Evolutionary conservation across 495 filamentous ascomycete genomes (phyloP), one percentile per base, ranked within the genome.

Genomic region (Hyphodiscus hymeniophilus): DNA sequence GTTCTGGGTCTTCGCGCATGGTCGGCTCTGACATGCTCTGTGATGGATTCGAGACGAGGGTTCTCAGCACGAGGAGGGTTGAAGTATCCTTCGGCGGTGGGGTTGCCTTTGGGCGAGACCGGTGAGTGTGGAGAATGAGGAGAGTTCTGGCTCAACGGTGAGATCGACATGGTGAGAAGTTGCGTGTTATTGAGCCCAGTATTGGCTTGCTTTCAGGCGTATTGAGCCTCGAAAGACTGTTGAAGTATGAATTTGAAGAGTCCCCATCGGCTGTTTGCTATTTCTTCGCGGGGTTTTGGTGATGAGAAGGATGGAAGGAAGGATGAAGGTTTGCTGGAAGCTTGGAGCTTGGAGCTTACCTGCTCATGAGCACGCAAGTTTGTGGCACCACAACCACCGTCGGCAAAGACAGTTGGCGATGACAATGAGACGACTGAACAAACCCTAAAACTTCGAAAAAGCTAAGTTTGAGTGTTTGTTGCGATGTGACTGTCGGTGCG

Each of bases 1-100:
- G 50, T 22, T 28, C 43, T 13, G 3, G 42, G 7, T 12, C 23
- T 35, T 26, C 42, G 17, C 1, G 21, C 12, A 38, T 60, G 53
- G 28, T 56, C 44, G 33, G 53, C 52, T 31, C 47, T 22, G 35
- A 56, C 57, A 26, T 60, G 49, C 43, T 60, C 57, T 39, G 51
- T 47, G 36, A 60, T 60, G 18, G 53, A 47, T 21, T 48, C 42
- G 0, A 60, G 53, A 3, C 47, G 48, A 4, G 46, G 50, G 12
- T 43, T 36, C 26, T 28, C 26, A 5, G 26, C 5, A 10, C 26
- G 26, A 28, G 4, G 26, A n/a, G 28, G 11, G 39, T 17, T 26
- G n/a, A 52, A n/a, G 24, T 17, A 51, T 7, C 13, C 30, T 6
- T 54, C 48, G 17, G 32, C 32, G 40, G 16, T 12, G 15, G 50